phyloP scores from a whole-genome alignment of 805 yeast genomes.

The Wickerhamomyces rabaulensis region DNA sequence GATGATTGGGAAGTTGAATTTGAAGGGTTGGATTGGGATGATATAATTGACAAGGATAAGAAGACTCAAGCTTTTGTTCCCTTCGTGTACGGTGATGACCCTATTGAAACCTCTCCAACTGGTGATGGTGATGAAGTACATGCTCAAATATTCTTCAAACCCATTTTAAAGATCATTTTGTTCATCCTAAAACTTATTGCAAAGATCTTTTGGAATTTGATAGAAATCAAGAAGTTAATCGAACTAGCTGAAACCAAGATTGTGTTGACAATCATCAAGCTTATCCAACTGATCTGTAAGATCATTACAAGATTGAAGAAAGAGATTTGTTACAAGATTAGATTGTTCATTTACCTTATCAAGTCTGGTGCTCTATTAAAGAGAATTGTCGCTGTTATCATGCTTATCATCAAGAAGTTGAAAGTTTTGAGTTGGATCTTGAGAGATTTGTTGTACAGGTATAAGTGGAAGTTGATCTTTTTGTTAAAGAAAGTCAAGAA shows the following conservation, averaged over 20 bases:
- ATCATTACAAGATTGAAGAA: constrained; percentile 10
- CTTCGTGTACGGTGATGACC: constrained; percentile 6
- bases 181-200: constrained; percentile 13
- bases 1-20: background rate
- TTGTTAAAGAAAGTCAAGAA: constrained; percentile 9
- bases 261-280: constrained; percentile 7
- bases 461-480: constrained; percentile 18
- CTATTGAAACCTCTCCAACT: background rate
- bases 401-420: constrained; percentile 14
- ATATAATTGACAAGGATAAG: background rate
- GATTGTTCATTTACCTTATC: constrained; percentile 9
- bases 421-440: constrained; percentile 17
- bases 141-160: constrained; percentile 7
- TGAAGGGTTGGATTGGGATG: constrained; percentile 3
- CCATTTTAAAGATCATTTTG: constrained; percentile 10
- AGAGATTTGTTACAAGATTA: constrained; percentile 9
- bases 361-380: constrained; percentile 10
- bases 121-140: background rate
- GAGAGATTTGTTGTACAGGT: constrained; percentile 17
- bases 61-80: constrained; percentile 5
- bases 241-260: constrained; percentile 14
- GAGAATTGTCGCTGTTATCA: constrained; percentile 8
- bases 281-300: constrained; percentile 10
- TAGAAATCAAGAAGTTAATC: constrained; percentile 14
- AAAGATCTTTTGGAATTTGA: constrained; percentile 14